Percentiles rank a stretch among this genome's conserved stretches.
Evolutionary conservation across 1,139 yeast genomes (phyloP).

Genomic region (Magnusiomyces sp.): DNA sequence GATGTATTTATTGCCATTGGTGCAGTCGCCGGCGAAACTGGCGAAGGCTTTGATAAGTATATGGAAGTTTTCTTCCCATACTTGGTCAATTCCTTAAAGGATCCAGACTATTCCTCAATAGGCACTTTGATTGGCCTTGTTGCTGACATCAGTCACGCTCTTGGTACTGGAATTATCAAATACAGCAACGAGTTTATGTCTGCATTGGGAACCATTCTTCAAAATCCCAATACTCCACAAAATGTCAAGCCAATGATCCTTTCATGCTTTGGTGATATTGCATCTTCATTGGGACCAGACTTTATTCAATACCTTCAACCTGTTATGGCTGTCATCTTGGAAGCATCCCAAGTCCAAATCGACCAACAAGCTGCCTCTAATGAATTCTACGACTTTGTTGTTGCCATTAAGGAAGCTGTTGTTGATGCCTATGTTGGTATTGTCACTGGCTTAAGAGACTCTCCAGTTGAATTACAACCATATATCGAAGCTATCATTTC

Average conservation of each 20-base stretch:
- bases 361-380: slow-evolving; percentile 22
- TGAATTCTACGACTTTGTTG: slow-evolving; percentile 71
- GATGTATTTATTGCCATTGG: slow-evolving; percentile 89
- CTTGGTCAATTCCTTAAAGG: slow-evolving; percentile 66
- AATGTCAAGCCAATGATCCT: slow-evolving; percentile 81
- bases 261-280: slow-evolving; percentile 96
- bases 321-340: slow-evolving; percentile 63
- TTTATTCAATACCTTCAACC: slow-evolving; percentile 70
- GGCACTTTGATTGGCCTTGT: slow-evolving; percentile 88
- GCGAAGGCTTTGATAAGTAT: slow-evolving; percentile 60
- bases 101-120: slow-evolving; percentile 75
- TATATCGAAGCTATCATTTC: slow-evolving; percentile 63
- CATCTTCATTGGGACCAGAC: slow-evolving; percentile 70
- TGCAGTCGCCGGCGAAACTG: slow-evolving; percentile 76
- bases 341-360: slow-evolving; percentile 43
- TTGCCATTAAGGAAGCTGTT: slow-evolving; percentile 71
- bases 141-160: slow-evolving; percentile 93
- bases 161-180: slow-evolving; percentile 63
- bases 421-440: slow-evolving; percentile 94
- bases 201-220: slow-evolving; percentile 64
- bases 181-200: slow-evolving; percentile 78
- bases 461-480: slow-evolving; percentile 58
- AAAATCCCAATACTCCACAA: slow-evolving; percentile 56
- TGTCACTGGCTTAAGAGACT: slow-evolving; percentile 71
- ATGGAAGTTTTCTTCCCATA: slow-evolving; percentile 78